These are phyloP conservation scores for Ascomycota sp. DNA, from an alignment of 2,329 filamentous ascomycete genomes.

Conservation along the genomic window DNA sequence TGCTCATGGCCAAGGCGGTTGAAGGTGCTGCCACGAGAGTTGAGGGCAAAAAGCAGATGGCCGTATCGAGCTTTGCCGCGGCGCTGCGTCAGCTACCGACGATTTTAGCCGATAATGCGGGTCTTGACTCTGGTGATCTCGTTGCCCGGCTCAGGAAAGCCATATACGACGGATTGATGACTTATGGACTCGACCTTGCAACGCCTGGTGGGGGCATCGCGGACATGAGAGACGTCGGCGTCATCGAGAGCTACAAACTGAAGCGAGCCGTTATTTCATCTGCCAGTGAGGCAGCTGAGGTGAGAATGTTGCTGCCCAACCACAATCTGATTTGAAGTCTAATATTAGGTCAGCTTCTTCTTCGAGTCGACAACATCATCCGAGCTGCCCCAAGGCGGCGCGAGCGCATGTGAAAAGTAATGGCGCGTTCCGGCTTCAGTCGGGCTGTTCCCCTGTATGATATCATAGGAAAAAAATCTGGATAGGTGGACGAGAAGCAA, in stretches of 20 bases:
- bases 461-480: background rate
- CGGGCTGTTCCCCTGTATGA: background rate
- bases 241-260: conserved; percentile 96
- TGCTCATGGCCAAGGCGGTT: conserved; percentile 97
- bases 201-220: conserved; percentile 80
- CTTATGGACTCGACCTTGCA: conserved; percentile 73
- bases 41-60: conserved; percentile 89
- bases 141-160: conserved; percentile 81
- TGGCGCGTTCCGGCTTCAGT: background rate
- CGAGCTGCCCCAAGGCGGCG: conserved; percentile 58
- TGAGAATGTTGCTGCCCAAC: conserved; percentile 21
- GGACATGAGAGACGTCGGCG: conserved; percentile 88
- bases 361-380: conserved; percentile 96
- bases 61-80: conserved; percentile 73
- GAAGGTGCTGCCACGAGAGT: conserved; percentile 84
- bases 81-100: conserved; percentile 87
- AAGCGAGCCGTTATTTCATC: conserved; percentile 96
- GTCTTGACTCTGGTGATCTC: conserved; percentile 84
- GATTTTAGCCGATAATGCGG: conserved; percentile 92
- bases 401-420: conserved; percentile 16
- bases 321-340: background rate
- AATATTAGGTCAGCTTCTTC: conserved; percentile 41
- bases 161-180: conserved; percentile 86
- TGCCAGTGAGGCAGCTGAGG: conserved; percentile 89
- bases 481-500: too few species aligned